Evolutionary conservation across 2,329 filamentous ascomycete species (phyloP).

Genomic region (Pseudogymnoascus sp.): DNA sequence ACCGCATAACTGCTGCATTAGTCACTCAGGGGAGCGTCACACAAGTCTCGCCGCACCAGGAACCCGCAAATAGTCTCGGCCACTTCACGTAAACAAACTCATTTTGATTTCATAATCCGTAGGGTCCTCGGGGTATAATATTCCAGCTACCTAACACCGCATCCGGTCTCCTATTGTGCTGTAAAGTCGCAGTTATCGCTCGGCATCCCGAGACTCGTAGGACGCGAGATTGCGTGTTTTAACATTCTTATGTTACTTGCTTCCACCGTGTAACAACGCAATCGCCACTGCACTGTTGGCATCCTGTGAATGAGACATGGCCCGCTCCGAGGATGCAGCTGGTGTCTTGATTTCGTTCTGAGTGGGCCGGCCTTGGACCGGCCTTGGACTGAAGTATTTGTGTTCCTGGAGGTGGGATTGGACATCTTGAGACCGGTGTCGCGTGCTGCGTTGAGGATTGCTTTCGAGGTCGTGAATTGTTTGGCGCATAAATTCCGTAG

Average conservation of each 20-base stretch:
- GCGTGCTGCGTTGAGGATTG: background rate
- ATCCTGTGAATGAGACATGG: background rate
- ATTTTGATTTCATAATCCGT: background rate
- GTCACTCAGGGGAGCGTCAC: background rate
- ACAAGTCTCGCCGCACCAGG: background rate
- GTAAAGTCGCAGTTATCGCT: no score
- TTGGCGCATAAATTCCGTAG: background rate
- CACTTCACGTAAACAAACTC: background rate
- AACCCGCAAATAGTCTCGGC: background rate
- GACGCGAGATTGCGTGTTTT: no score
- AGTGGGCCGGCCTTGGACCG: no score
- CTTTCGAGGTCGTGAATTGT: background rate
- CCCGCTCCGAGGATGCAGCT: background rate
- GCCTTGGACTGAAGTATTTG: background rate
- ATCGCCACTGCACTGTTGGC: background rate
- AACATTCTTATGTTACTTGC: no score
- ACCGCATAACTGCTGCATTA: background rate
- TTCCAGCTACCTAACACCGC: background rate
- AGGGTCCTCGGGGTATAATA: background rate
- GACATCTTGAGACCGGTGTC: background rate
- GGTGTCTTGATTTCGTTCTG: background rate
- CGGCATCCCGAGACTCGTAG: no score
- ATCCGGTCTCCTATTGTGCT: background rate
- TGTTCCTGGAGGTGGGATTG: background rate
- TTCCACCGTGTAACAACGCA: background rate